Conservation (phyloP, 345 rosid species). For the Rhodomyrtus tomentosa region DNA sequence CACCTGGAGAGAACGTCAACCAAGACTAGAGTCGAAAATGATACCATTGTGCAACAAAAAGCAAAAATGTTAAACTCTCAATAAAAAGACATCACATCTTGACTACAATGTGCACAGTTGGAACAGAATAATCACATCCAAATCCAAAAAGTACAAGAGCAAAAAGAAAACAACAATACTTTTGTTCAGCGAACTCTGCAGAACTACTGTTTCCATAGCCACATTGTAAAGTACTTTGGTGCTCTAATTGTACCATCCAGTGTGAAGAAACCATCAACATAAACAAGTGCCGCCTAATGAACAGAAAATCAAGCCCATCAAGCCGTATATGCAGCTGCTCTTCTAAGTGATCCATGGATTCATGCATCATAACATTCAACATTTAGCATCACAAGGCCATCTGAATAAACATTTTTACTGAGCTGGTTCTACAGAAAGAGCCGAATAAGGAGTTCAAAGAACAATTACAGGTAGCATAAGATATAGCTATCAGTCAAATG, state of each 20-base stretch:
- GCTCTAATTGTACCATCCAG: neutral
- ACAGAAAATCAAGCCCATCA: neutral
- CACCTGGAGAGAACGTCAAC: neutral
- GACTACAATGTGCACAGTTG: neutral
- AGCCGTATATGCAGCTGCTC: neutral
- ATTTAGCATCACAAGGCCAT: neutral
- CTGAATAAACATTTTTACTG: neutral
- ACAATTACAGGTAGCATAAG: neutral
- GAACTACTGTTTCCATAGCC: neutral
- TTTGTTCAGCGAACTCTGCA: neutral
- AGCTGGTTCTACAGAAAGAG: neutral
- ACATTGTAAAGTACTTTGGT: neutral
- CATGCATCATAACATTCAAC: neutral
- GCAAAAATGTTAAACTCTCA: neutral
- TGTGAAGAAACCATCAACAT: neutral
- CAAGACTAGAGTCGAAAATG: neutral
- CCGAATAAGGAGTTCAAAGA: neutral
- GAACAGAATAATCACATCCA: neutral
- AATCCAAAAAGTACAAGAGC: neutral
- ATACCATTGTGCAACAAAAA: neutral
- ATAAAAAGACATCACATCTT: neutral
- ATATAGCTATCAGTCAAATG: neutral
- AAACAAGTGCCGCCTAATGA: neutral
- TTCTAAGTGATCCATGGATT: neutral
- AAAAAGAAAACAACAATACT: neutral